Base-by-base conservation (phyloP, 345 rosid species). In the Dipteronia dyeriana region DNA sequence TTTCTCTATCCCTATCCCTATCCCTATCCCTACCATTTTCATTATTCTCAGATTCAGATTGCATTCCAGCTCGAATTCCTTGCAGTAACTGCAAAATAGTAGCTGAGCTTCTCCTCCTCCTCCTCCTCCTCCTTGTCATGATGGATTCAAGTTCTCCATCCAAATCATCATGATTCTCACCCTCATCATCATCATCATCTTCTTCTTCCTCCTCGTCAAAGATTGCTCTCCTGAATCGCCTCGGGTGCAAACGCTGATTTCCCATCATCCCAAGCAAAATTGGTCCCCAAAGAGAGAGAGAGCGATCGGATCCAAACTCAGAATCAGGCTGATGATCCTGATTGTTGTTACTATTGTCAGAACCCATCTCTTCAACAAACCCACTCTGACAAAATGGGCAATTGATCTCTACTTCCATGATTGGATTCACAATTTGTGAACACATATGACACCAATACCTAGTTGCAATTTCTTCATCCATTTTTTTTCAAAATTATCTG, bases 261-360 rank as follows among this genome's bases (percentile, higher is more conserved):
- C 89, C 92, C 89, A 91, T 90, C 97, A 95, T 90, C 1, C 97
- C 96, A 8, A 95, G 91, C 80, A 95, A 85, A 80, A 95, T 80
- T 0, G 99, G 96, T 4, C 89, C 95, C 98, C 97, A 93, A 38
- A 91, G 87, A 72, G 94, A 86, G 85, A 93, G 85, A 2, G 94
- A 89, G 78, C 84, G 89, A 29, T 95, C 98, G 2, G 97, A 89
- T 73, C 91, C 92, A 25, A 91, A 74, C 72, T 88, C 94, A 4
- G 94, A 79, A 75, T 90, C 98, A 2, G 84, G 61, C 54, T 68
- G 84, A 62, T 53, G 70, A 7, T 78, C 90, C 45, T 61, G 68
- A 73, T 73, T 61, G 43, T 62, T 43, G 76, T 41, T 23, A 47
- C 70, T 64, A 14, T 85, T 70, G 69, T 62, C 53, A 39, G 78